A percentile compares a stretch with the other conserved stretches of the same genome.
Conservation (phyloP, 345 rosid genomes). For the Salix exigua region DNA sequence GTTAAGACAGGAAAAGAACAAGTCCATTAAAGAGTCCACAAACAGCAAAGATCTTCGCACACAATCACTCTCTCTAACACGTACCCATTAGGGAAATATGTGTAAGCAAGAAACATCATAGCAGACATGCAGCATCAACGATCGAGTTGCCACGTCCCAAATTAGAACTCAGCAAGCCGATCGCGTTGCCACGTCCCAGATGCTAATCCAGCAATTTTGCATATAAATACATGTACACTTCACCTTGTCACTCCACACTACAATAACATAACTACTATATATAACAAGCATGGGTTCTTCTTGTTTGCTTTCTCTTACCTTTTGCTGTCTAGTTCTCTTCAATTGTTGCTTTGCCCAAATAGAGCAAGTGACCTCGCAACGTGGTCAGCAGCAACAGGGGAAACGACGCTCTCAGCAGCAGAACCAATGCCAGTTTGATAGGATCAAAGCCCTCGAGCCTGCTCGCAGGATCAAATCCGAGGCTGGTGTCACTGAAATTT, state of each 20-base stretch:
- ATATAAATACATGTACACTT: background rate
- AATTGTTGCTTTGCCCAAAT: slow-evolving; percentile 1
- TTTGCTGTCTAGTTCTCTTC: slow-evolving; percentile 9
- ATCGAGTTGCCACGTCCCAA: background rate
- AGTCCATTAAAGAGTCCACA: background rate
- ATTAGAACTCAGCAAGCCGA: background rate
- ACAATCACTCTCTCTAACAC: background rate
- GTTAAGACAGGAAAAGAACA: background rate
- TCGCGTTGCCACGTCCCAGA: background rate
- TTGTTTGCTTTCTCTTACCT: background rate
- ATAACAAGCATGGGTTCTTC: background rate
- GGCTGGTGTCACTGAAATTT: slow-evolving; percentile 41
- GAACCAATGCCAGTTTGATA: slow-evolving; percentile 30
- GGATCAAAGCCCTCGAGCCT: slow-evolving; percentile 34
- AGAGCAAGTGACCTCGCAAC: background rate
- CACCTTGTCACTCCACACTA: background rate
- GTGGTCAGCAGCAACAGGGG: background rate
- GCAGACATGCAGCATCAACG: background rate
- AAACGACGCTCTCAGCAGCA: slow-evolving; percentile 13
- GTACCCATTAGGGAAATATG: background rate
- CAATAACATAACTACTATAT: background rate
- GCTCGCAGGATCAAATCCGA: slow-evolving; percentile 26
- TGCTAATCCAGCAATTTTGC: background rate
- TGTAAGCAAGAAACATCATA: background rate
- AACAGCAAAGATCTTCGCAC: background rate